A percentile compares a stretch with the other conserved stretches of the same genome.
Conservation (phyloP, 768 basidiomycete species). For the Hypholoma fasciculare region DNA sequence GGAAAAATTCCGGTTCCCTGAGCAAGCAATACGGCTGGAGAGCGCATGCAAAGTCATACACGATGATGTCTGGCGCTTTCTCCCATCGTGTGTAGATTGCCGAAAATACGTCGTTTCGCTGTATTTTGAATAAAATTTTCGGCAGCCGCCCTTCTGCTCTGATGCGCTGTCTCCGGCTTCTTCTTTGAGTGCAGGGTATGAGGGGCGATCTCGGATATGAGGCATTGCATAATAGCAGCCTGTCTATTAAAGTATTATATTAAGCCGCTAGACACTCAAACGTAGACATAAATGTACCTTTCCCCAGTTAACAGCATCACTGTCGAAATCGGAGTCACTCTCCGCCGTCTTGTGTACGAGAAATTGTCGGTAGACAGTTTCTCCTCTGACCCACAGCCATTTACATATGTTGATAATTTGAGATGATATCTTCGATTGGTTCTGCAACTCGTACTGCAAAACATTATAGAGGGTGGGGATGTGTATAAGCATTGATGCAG, state of each 20-base stretch:
- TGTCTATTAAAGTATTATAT: too few species aligned
- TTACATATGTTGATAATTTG: too few species aligned
- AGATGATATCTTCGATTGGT: too few species aligned
- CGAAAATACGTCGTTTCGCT: constrained; percentile 38
- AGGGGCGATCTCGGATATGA: background rate
- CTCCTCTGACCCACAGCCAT: background rate
- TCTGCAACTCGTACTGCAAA: background rate
- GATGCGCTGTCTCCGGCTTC: background rate
- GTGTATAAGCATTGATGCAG: background rate
- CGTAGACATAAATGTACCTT: background rate
- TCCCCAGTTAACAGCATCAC: background rate
- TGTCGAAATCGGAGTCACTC: too few species aligned
- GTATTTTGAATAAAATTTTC: constrained; percentile 28
- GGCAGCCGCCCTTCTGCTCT: background rate
- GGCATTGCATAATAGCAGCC: background rate
- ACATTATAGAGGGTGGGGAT: background rate
- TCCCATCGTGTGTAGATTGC: constrained; percentile 31
- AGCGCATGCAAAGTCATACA: constrained; percentile 16
- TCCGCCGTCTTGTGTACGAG: too few species aligned
- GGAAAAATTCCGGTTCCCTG: constrained; percentile 23
- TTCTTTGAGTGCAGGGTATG: background rate
- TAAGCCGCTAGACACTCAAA: background rate
- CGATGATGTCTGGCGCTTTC: constrained; percentile 24
- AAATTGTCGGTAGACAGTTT: too few species aligned
- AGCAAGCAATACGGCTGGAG: constrained; percentile 30